Evolutionary conservation across 352 stramenopile species (phyloP).

Genomic region (Pythium grandisporangium): DNA sequence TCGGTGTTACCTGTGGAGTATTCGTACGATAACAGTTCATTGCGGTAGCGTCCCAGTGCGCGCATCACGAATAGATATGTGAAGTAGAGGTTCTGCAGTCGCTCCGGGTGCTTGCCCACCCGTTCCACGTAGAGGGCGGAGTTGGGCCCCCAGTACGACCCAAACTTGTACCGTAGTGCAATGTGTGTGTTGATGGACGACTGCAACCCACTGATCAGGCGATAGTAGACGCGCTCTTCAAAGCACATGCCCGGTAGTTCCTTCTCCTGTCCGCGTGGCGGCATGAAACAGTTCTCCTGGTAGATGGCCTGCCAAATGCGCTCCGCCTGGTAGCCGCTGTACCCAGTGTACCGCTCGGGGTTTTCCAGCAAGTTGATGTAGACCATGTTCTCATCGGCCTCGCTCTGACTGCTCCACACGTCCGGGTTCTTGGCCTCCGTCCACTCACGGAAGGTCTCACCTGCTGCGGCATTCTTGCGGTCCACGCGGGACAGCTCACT

Average conservation of each 20-base stretch:
- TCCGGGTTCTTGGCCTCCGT: conserved; percentile 44
- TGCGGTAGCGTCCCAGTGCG: conserved; percentile 89
- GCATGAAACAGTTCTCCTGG: conserved; percentile 95
- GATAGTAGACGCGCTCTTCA: conserved; percentile 95
- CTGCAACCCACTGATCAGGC: conserved; percentile 94
- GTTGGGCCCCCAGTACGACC: conserved; percentile 61
- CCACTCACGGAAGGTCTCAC: conserved; percentile 52
- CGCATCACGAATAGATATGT: conserved; percentile 96
- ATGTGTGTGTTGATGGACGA: conserved; percentile 95
- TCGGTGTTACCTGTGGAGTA: conserved; percentile 91
- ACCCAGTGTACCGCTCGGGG: conserved; percentile 97
- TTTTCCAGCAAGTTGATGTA: conserved; percentile 97
- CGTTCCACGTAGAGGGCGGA: conserved; percentile 77
- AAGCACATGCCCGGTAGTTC: conserved; percentile 74
- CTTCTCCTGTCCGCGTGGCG: conserved; percentile 34
- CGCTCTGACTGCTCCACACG: conserved; percentile 49
- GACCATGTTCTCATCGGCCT: conserved; percentile 53
- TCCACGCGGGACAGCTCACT: conserved; percentile 68
- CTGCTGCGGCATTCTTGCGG: conserved; percentile 59
- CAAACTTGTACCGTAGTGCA: conserved; percentile 76
- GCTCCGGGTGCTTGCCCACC: conserved; percentile 89
- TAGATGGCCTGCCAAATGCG: conserved; percentile 98
- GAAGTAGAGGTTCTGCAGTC: conserved; percentile 98
- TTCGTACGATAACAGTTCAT: conserved; percentile 92
- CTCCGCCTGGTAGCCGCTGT: conserved; percentile 87